These are phyloP conservation scores for Elongisporangium prolatum DNA, from an alignment of 352 stramenopile species.

Conservation along the genomic window DNA sequence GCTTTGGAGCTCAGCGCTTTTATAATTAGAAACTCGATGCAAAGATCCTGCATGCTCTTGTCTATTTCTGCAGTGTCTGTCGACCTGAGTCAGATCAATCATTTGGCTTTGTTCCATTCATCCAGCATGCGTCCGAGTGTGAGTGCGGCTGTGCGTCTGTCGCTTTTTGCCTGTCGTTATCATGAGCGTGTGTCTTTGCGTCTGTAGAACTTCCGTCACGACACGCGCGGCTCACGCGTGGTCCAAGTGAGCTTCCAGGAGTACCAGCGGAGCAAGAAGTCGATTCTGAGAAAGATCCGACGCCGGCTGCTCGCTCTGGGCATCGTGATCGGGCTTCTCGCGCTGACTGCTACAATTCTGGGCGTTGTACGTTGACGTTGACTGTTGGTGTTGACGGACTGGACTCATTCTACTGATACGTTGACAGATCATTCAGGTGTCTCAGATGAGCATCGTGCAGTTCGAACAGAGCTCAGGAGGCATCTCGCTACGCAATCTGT, in stretches of 20 bases:
- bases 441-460: conserved; percentile 42
- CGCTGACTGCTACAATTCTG: conserved; percentile 39
- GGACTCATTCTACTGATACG: neutral
- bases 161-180: neutral
- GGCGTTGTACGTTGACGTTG: conserved; percentile 30
- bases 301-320: conserved; percentile 53
- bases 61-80: neutral
- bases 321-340: conserved; percentile 43
- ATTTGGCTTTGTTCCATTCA: neutral
- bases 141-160: conserved; percentile 7
- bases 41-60: neutral
- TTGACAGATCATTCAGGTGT: conserved; percentile 39
- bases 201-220: conserved; percentile 62
- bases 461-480: conserved; percentile 27
- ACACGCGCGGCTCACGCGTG: conserved; percentile 47
- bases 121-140: conserved; percentile 64
- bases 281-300: conserved; percentile 71
- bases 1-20: neutral
- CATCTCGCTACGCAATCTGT: conserved; percentile 49
- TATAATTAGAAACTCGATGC: neutral
- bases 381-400: neutral
- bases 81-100: neutral
- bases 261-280: conserved; percentile 67
- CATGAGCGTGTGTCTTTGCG: neutral
- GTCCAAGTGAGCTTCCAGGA: conserved; percentile 71